Evolutionary conservation across 2,329 filamentous ascomycete genomes (phyloP), one percentile per base, ranked within the genome.

Genomic region (Cladosporium austrohemisphaericum): DNA sequence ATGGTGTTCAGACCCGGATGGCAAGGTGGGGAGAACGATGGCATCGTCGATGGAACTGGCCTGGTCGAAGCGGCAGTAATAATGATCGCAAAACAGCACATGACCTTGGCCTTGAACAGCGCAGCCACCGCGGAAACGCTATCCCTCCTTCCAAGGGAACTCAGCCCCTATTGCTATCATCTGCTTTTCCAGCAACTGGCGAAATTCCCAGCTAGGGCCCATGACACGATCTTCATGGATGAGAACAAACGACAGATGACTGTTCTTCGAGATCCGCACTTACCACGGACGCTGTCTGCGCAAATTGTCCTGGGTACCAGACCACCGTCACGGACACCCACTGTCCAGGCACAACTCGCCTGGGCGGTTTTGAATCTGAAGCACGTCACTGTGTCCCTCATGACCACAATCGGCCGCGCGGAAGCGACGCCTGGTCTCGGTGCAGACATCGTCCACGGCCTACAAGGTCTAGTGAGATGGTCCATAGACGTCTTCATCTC

Each of bases 191-290:
- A 72, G 37, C 84, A 88, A 58, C 72, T 90, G 10, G 82, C 88
- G 45, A 76, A 80, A 32, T 80, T 86, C 50, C 72, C 91, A 44
- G 85, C 84, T 54, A 76, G 88, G 23, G 81, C 84, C 41, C 80
- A 91, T 40, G 92, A 97, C 68, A 94, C 91, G 62, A 86, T 88
- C 0, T 79, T 87, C 41, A 88, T 95, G 52, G 73, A 80, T 1
- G 78, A 81, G 36, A 80, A 86, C 57, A 84, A 92, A 52, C 55
- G 59, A 56, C 69, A 58, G 45, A 38, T 69, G 63, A 76, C 83
- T 51, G 72, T 95, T 26, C 79, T 93, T 55, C 76, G 84, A 52
- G 91, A 93, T 60, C 33, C 33, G 16, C 44, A 47, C n/a, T 11
- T 47, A 3, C 44, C 44, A 23, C 33, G 44, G 10, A 11, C 32